A percentile compares a stretch with the other conserved stretches of the same genome.
Conservation (phyloP, 2,329 filamentous ascomycete species). For the Colletotrichum kahawae region DNA sequence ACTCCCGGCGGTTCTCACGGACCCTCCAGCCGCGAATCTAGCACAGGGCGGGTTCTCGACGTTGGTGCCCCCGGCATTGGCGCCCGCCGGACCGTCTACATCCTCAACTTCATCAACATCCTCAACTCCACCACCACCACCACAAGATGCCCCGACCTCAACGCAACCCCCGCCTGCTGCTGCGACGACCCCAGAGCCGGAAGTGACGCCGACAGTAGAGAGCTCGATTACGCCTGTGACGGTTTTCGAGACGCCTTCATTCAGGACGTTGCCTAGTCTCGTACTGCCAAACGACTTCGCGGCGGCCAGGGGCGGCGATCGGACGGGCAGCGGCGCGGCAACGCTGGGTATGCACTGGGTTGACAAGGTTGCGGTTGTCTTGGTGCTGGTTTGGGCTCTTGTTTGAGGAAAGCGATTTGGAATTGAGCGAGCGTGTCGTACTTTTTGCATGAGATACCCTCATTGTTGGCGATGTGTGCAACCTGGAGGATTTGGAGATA, state of each 20-base stretch:
- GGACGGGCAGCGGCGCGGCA: neutral
- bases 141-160: neutral
- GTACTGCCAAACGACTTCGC: neutral
- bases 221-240: conserved; percentile 2
- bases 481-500: neutral
- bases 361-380: neutral
- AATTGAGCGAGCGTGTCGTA: neutral
- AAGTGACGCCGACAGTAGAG: neutral
- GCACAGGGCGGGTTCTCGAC: neutral
- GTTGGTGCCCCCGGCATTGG: neutral
- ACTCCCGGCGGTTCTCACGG: neutral
- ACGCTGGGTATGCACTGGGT: neutral
- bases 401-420: neutral
- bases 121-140: neutral
- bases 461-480: neutral
- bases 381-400: neutral
- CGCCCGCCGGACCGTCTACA: neutral
- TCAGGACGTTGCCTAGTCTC: neutral
- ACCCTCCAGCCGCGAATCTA: neutral
- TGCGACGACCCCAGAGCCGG: neutral
- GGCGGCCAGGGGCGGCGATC: neutral
- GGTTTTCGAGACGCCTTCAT: conserved; percentile 7
- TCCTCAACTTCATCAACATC: neutral
- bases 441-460: neutral
- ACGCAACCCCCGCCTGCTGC: neutral